phyloP scores from a whole-genome alignment of 2,329 filamentous ascomycete genomes.

The Xylariaceae sp. region DNA sequence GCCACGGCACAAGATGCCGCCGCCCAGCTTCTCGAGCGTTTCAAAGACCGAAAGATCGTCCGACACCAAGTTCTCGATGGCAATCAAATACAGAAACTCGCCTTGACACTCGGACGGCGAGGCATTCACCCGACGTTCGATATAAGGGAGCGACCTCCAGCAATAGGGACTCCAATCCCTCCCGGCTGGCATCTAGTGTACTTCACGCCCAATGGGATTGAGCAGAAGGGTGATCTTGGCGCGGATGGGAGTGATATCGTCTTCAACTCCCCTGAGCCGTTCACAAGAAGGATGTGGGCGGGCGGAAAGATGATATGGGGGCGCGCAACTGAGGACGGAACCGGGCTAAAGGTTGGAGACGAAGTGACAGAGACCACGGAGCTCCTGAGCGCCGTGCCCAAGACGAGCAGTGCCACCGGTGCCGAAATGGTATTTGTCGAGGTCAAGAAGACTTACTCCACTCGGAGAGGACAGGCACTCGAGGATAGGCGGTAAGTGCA shows the following conservation, averaged over 20 bases:
- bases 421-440: constrained; percentile 63
- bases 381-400: constrained; percentile 50
- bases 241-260: constrained; percentile 57
- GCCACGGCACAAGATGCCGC: constrained; percentile 13
- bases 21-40: constrained; percentile 28
- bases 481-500: constrained; percentile 51
- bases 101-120: constrained; percentile 52
- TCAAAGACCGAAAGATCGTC: constrained; percentile 20
- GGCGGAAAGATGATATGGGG: constrained; percentile 56
- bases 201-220: constrained; percentile 55
- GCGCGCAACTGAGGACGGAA: constrained; percentile 30
- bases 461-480: constrained; percentile 47
- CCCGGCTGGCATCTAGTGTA: constrained; percentile 61
- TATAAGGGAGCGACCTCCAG: constrained; percentile 17
- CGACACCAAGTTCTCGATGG: constrained; percentile 52
- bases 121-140: constrained; percentile 38
- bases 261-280: constrained; percentile 57
- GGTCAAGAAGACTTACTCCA: constrained; percentile 57
- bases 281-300: constrained; percentile 65
- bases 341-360: constrained; percentile 4
- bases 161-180: constrained; percentile 38
- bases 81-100: constrained; percentile 61
- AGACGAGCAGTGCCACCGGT: constrained; percentile 47
- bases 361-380: constrained; percentile 48
- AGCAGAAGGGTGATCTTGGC: constrained; percentile 45